These are phyloP conservation scores for Tylopilus vinaceipallidus DNA, from an alignment of 768 basidiomycete genomes.

Conservation along the genomic window DNA sequence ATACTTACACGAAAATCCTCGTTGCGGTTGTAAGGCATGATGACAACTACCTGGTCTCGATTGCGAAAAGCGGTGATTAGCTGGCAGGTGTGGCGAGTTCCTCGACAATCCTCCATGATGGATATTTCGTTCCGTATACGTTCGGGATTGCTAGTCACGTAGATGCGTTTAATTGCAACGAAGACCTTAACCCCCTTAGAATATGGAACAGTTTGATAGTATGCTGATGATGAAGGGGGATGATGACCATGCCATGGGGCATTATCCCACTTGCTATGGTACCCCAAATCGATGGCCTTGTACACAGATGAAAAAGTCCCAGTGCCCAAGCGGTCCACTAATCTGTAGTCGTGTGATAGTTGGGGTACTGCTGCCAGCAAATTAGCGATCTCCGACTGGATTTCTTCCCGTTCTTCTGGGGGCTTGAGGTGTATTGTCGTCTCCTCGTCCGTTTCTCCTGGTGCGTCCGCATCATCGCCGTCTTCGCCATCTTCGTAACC, in stretches of 20 bases:
- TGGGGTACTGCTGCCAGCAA: conserved; percentile 64
- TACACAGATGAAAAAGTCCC: conserved; percentile 99
- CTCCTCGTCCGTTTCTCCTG: conserved; percentile 57
- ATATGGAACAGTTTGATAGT: conserved; percentile 53
- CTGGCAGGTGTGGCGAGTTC: conserved; percentile 86
- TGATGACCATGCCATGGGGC: conserved; percentile 68
- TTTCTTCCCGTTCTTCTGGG: conserved; percentile 68
- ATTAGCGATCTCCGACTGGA: conserved; percentile 73
- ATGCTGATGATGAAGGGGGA: conserved; percentile 58
- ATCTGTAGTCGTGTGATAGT: conserved; percentile 64
- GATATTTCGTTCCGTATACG: conserved; percentile 90
- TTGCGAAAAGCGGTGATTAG: conserved; percentile 92
- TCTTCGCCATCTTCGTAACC: conserved; percentile 36
- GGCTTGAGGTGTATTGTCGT: conserved; percentile 55
- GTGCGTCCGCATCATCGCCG: conserved; percentile 33
- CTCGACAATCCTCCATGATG: conserved; percentile 83
- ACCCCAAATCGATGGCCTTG: conserved; percentile 83
- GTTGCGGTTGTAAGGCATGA: conserved; percentile 92
- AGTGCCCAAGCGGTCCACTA: conserved; percentile 91
- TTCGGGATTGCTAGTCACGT: conserved; percentile 92
- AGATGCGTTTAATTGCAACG: conserved; percentile 95
- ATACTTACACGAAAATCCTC: conserved; percentile 89
- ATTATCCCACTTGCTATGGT: conserved; percentile 78
- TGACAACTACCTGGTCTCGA: conserved; percentile 87
- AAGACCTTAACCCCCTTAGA: conserved; percentile 55